These are phyloP conservation scores for Fusarium albidum DNA, from an alignment of 2,329 filamentous ascomycete genomes.

Conservation along the genomic window DNA sequence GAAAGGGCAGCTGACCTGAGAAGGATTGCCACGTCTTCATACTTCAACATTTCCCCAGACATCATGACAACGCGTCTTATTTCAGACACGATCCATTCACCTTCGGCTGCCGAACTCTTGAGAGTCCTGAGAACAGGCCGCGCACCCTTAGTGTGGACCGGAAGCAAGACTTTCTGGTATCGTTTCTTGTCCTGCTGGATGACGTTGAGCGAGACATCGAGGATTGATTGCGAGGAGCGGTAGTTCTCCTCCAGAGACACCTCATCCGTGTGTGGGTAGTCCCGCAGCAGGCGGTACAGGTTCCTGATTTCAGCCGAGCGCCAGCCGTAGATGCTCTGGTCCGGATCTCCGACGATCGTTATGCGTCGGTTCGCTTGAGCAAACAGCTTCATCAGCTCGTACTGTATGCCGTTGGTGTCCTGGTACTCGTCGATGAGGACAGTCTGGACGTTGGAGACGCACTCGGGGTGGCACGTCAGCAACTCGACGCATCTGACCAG, in stretches of 20 bases:
- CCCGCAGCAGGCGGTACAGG: slow-evolving; percentile 76
- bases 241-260: slow-evolving; percentile 95
- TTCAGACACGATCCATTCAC: slow-evolving; percentile 87
- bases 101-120: slow-evolving; percentile 75
- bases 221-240: slow-evolving; percentile 85
- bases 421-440: slow-evolving; percentile 98
- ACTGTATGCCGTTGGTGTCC: slow-evolving; percentile 95
- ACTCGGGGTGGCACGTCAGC: slow-evolving; percentile 75
- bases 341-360: slow-evolving; percentile 94
- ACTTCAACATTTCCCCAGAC: slow-evolving; percentile 75
- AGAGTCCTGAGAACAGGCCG: slow-evolving; percentile 82
- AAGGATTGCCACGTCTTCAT: slow-evolving; percentile 84
- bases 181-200: slow-evolving; percentile 89
- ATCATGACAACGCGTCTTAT: slow-evolving; percentile 75
- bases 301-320: slow-evolving; percentile 93
- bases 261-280: slow-evolving; percentile 81
- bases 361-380: slow-evolving; percentile 78
- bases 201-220: slow-evolving; percentile 80
- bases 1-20: slow-evolving; percentile 87
- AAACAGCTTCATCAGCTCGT: slow-evolving; percentile 90
- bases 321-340: slow-evolving; percentile 98
- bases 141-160: slow-evolving; percentile 82
- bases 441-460: slow-evolving; percentile 87
- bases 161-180: slow-evolving; percentile 80
- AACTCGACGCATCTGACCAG: slow-evolving; percentile 84